Conservation (phyloP, 495 filamentous ascomycete genomes). For the Penicillium canescens region DNA sequence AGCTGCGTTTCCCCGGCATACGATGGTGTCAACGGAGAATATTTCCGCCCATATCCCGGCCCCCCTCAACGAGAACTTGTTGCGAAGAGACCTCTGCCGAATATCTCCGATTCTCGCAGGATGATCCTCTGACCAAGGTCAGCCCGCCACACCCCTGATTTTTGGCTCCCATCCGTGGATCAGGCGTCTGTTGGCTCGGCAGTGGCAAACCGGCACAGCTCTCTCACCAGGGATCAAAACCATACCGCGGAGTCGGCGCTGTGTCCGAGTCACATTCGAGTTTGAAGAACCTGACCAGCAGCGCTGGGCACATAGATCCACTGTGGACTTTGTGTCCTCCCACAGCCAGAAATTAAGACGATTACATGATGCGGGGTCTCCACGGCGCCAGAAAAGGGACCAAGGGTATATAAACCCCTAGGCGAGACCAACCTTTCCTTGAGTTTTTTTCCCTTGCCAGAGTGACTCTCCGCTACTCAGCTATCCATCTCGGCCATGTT, state of each 20-base stretch:
- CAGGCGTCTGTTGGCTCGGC: background rate
- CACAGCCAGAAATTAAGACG: background rate
- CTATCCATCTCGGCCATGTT: background rate
- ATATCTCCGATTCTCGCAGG: background rate
- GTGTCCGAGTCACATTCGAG: slow-evolving; percentile 6
- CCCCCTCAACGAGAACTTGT: too few species aligned
- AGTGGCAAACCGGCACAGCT: slow-evolving; percentile 1
- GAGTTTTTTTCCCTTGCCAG: background rate
- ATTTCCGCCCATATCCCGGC: too few species aligned
- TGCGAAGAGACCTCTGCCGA: background rate
- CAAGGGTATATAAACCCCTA: slow-evolving; percentile 4
- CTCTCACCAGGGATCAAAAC: background rate
- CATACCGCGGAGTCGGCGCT: slow-evolving; percentile 8
- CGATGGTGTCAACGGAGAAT: too few species aligned
- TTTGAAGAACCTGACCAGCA: background rate
- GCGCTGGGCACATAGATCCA: background rate
- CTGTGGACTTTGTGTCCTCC: background rate
- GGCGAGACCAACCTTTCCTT: background rate
- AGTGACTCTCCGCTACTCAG: background rate
- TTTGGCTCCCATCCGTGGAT: background rate
- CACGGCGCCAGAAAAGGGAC: background rate
- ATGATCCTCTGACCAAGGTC: background rate
- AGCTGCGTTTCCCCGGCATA: too few species aligned
- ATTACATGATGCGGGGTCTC: slow-evolving; percentile 11
- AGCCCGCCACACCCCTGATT: background rate